These are phyloP conservation scores for Eremochloa ophiuroides DNA, from an alignment of 176 grass and related monocot species.

Conservation along the genomic window DNA sequence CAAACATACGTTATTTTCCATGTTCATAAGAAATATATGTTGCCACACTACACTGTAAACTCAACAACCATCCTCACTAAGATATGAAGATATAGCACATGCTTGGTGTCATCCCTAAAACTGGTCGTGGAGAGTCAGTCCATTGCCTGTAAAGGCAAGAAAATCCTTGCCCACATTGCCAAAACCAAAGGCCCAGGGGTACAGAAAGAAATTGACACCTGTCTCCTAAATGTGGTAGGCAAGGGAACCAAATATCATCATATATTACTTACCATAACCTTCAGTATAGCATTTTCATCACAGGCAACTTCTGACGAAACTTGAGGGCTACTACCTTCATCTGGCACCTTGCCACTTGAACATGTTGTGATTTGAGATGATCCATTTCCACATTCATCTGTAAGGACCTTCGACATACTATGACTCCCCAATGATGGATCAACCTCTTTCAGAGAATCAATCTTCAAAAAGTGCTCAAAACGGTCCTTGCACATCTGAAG, in stretches of 20 bases:
- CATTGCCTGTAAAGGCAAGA: neutral
- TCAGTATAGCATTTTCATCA: conserved; percentile 87
- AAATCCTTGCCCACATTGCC: neutral
- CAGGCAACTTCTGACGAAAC: conserved; percentile 57
- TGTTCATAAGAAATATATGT: neutral
- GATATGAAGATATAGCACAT: neutral
- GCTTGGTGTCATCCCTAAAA: neutral
- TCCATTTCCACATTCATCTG: conserved; percentile 69
- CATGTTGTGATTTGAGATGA: conserved; percentile 93
- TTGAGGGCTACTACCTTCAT: conserved; percentile 81
- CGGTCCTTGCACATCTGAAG: conserved; percentile 99
- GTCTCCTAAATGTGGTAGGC: neutral
- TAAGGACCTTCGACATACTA: conserved; percentile 35
- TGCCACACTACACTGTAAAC: neutral
- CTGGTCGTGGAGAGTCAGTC: neutral
- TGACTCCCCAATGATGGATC: conserved; percentile 34
- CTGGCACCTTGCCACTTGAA: conserved; percentile 72
- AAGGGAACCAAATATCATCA: neutral
- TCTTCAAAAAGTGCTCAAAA: conserved; percentile 88
- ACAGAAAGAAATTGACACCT: neutral
- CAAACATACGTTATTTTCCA: neutral
- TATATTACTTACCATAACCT: conserved; percentile 84
- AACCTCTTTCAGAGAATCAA: conserved; percentile 84
- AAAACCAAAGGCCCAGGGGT: neutral
- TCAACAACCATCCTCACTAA: neutral